Percentiles rank a stretch among this genome's conserved stretches.
phyloP scores from a whole-genome alignment of 768 basidiomycete species.

The Asterophora lycoperdoides region DNA sequence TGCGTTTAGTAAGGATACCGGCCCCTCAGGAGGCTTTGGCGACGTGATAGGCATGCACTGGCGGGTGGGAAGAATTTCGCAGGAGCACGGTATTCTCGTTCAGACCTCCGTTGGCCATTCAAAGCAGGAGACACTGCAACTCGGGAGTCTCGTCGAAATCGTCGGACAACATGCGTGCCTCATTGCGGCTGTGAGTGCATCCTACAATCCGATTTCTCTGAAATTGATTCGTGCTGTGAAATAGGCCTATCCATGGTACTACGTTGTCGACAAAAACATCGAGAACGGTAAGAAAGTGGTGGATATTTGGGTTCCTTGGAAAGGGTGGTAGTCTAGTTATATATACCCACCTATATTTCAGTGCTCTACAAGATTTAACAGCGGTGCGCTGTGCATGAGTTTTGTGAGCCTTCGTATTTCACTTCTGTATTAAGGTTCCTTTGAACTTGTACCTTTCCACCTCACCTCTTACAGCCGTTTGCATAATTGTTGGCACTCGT shows the following conservation, averaged over 20 bases:
- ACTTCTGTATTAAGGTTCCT: no score
- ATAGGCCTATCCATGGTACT: conserved; percentile 74
- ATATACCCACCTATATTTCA: neutral
- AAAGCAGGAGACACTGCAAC: conserved; percentile 32
- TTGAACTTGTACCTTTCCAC: no score
- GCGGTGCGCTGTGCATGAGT: no score
- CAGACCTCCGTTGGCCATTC: conserved; percentile 19
- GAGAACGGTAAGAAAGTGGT: conserved; percentile 51
- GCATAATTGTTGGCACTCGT: no score
- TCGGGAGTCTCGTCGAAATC: conserved; percentile 67
- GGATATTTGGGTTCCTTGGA: conserved; percentile 89
- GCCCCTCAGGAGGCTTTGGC: conserved; percentile 67
- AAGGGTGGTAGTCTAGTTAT: conserved; percentile 62
- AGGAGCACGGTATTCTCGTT: conserved; percentile 76
- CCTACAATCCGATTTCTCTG: neutral
- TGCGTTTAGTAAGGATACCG: conserved; percentile 85
- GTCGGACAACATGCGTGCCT: conserved; percentile 86
- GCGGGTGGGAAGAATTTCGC: conserved; percentile 61
- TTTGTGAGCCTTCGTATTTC: no score
- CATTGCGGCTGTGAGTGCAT: conserved; percentile 53
- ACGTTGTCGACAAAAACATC: conserved; percentile 66
- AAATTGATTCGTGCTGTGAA: neutral
- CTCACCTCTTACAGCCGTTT: no score
- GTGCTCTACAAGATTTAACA: neutral
- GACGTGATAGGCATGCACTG: conserved; percentile 64